Base-by-base conservation (phyloP, 2,329 filamentous ascomycete genomes). In the Bipolaris sorokiniana region DNA sequence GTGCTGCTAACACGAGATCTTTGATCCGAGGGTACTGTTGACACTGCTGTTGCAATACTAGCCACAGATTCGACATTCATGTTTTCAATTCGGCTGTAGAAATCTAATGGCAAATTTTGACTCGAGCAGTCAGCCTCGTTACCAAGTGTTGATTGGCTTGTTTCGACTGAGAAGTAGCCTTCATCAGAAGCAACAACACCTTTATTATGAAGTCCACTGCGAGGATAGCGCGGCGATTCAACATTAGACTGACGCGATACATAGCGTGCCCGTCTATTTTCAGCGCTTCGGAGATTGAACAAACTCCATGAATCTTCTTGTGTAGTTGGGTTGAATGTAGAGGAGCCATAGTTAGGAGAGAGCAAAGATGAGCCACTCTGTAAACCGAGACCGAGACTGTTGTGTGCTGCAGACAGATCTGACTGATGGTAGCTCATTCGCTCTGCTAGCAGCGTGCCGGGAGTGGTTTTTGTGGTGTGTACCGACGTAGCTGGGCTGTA, bases 71-170 rank as follows among this genome's bases (percentile, higher is more conserved):
- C 51, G 5, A 73, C 61, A 28, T 61, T 56, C 38, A 73, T 52
- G 20, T 60, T 62, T 7, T 51, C 46, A 15, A 71, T 23, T 31
- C 59, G 61, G 4, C 51, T 41, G 6, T 66, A 51, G 7, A 71
- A 41, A 7, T 59, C 56, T 16, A 63, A 36, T 2, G 70, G 53
- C 3, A 71, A 15, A 3, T 70, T 62, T 42, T 71, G 70, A n/a
- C 66, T 54, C 7, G 45, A 7, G 9, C 53, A 59, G 3, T 61
- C 61, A 6, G 64, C 61, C 7, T 75, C 73, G 61, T 70, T 65
- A 56, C 73, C 73, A 3, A 70, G 55, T 18, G 74, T 59, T 16
- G 75, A 77, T 5, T 64, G 72, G 4, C 67, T 46, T 3, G 68
- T 45, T 18, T 58, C 62, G 10, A 67, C 62, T 18, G 73, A 72